Percentiles rank a stretch among this genome's conserved stretches.
Conservation (phyloP, 352 stramenopile genomes). For the Lagenidium giganteum region DNA sequence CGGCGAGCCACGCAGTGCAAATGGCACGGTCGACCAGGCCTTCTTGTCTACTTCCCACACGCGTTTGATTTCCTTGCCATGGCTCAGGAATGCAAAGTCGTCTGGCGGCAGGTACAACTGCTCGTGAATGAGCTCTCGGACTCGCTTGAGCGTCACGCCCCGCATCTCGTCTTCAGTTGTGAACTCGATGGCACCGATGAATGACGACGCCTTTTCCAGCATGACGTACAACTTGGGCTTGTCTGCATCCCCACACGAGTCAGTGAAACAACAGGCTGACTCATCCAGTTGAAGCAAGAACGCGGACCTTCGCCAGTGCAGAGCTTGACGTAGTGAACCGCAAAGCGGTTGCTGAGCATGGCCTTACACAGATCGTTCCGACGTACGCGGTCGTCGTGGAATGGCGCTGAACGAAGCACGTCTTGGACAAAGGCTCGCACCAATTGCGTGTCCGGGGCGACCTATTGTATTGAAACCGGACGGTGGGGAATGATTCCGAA, state of each 20-base stretch:
- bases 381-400: no score
- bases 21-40: conserved; percentile 51
- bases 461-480: no score
- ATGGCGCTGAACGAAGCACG: no score
- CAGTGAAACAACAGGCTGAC: background rate
- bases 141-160: conserved; percentile 27
- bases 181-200: conserved; percentile 57
- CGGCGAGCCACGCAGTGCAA: conserved; percentile 49
- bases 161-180: conserved; percentile 48
- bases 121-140: conserved; percentile 41
- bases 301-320: conserved; percentile 42
- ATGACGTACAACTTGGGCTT: conserved; percentile 65
- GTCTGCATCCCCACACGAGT: conserved; percentile 12
- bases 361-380: conserved; percentile 42
- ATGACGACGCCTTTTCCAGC: conserved; percentile 53
- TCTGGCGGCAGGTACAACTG: conserved; percentile 32
- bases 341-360: conserved; percentile 44
- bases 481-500: no score
- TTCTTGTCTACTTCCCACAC: conserved; percentile 51
- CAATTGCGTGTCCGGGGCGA: conserved; percentile 32
- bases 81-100: conserved; percentile 48
- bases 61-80: conserved; percentile 38
- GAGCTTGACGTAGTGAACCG: conserved; percentile 58
- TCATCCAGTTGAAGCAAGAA: background rate
- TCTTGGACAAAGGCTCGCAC: no score